These are phyloP conservation scores for Leccinum variabile DNA, from an alignment of 1,284 basidiomycete species.

Conservation along the genomic window DNA sequence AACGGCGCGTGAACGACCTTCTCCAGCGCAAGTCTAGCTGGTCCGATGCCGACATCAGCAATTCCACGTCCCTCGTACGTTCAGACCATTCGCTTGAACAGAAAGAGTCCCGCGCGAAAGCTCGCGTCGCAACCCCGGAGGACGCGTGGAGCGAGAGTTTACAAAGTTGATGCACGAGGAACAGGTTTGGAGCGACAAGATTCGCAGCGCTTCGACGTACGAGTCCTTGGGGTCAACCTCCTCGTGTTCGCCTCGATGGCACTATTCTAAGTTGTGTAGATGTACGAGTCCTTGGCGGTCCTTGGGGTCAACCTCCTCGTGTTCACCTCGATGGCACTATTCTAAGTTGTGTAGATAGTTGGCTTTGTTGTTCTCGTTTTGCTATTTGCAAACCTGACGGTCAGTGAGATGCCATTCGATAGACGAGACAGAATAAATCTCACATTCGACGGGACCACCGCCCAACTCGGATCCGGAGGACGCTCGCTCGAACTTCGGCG, in stretches of 20 bases:
- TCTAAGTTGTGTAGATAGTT: too few relatives aligned
- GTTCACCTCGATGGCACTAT: too few relatives aligned
- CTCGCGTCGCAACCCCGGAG: conserved; percentile 65
- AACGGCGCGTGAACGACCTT: conserved; percentile 84
- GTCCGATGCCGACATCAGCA: conserved; percentile 78
- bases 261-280: too few relatives aligned
- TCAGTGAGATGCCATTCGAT: too few relatives aligned
- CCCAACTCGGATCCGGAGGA: too few relatives aligned
- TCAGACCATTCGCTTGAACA: conserved; percentile 85
- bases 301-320: too few relatives aligned
- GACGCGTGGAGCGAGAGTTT: conserved; percentile 80
- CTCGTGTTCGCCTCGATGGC: conserved; percentile 59
- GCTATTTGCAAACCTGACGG: too few relatives aligned
- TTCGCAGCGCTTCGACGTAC: conserved; percentile 89
- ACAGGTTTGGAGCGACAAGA: conserved; percentile 97
- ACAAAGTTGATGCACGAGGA: conserved; percentile 91
- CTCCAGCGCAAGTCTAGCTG: conserved; percentile 87
- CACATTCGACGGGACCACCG: too few relatives aligned
- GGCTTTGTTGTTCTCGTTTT: too few relatives aligned
- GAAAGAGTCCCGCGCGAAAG: conserved; percentile 70
- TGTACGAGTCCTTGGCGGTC: too few relatives aligned
- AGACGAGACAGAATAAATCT: too few relatives aligned
- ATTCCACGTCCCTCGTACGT: conserved; percentile 85
- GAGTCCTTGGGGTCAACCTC: conserved; percentile 84
- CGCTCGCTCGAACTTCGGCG: too few relatives aligned